Evolutionary conservation across 495 filamentous ascomycete species (phyloP), one percentile per base, ranked within the genome.

Genomic region (Penicillium steckii): DNA sequence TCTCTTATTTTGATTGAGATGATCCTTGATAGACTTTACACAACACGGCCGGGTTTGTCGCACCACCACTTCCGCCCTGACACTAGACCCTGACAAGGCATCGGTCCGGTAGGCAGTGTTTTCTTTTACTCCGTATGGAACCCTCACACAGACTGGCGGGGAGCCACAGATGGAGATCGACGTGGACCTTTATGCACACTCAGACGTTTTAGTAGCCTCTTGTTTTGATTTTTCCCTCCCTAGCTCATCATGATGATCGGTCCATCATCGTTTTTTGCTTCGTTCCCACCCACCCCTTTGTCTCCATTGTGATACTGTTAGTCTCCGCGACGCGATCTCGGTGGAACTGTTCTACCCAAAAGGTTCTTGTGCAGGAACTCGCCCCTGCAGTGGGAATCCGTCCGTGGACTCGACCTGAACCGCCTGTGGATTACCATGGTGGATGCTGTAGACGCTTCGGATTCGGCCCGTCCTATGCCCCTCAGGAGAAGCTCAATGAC

Each of bases 381-480:
- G 38, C 21, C 5, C 38, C 9, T 23, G 38, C 19, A 8, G 38
- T 41, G 19, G 38, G 23, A 6, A 12, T 29, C 33, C 8, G 8
- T 12, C 18, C 1, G 38, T 41, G 38, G 38, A 41, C 38, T 41
- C 18, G 38, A 23, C 21, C 1, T n/a, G 9, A 22, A 41, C 38
- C 33, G 18, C 38, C 23, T 23, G 38, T 41, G 38, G 38, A 41
- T 18, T 37, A 12, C 33, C 15, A 37, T 37, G 33, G 38, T 41
- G 21, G 38, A 13, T 41, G 38, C 23, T n/a, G 38, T 19, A 41
- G 18, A 38, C 17, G 42, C 42, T 44, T n/a, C 50, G 50, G 56
- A 62, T 49, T 62, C 53, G 56, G 60, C 47, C 60, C 60, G 53
- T 44, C 33, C 33, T 37, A 37, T 13, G 13, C 33, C n/a, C 33